Evolutionary conservation across 2,329 filamentous ascomycete genomes (phyloP).

Genomic region (Grosmannia penicillata): DNA sequence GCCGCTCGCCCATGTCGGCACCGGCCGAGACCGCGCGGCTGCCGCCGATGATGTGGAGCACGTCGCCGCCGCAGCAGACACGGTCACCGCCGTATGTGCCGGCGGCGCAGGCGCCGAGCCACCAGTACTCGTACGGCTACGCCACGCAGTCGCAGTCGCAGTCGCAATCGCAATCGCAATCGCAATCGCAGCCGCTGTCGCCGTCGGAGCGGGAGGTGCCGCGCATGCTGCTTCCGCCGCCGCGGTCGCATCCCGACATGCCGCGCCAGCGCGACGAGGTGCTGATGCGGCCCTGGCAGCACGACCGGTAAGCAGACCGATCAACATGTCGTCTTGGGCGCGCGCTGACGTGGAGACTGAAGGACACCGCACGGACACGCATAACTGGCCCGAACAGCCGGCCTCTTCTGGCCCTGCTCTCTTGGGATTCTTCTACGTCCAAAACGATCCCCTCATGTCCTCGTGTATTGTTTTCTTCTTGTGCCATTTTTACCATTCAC

Average conservation of each 20-base stretch:
- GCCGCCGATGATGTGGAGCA: slow-evolving; percentile 15
- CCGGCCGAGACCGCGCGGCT: no score
- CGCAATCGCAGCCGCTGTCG: slow-evolving; percentile 1
- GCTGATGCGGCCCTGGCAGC: slow-evolving; percentile 32
- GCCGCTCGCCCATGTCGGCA: slow-evolving; percentile 14
- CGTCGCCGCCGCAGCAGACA: slow-evolving; percentile 4
- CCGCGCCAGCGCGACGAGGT: slow-evolving; percentile 34
- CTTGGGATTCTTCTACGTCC: not conserved
- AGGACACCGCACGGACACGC: slow-evolving; percentile 28
- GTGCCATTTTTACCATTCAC: no score
- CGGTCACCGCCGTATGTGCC: slow-evolving; percentile 8
- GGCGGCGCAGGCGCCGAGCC: not conserved
- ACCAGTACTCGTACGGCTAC: no score
- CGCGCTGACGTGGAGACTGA: no score
- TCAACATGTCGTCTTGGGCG: no score
- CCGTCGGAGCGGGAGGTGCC: slow-evolving; percentile 5
- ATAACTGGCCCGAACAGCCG: not conserved
- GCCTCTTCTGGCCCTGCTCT: not conserved
- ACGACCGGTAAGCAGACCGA: slow-evolving; percentile 27
- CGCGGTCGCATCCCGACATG: slow-evolving; percentile 17
- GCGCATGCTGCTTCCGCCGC: slow-evolving; percentile 7
- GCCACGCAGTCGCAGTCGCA: not conserved
- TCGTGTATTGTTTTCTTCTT: no score
- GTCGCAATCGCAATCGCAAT: not conserved
- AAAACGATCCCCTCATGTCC: no score